Conservation (phyloP, 2,329 filamentous ascomycete species). For the Trichoderma lentiforme region DNA sequence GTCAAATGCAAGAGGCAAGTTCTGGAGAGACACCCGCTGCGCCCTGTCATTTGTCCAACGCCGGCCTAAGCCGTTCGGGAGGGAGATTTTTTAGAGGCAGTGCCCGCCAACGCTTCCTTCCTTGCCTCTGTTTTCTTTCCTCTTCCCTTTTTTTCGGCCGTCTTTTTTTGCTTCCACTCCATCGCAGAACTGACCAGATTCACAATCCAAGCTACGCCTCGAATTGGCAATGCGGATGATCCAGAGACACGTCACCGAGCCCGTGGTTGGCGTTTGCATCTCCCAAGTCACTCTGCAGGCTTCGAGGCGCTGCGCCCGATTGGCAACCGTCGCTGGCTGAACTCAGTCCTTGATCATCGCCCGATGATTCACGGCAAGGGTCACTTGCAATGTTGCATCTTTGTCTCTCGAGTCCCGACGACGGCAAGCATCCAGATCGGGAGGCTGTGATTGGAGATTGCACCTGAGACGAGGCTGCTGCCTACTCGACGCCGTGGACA, state of each 20-base stretch:
- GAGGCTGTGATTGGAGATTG: background rate
- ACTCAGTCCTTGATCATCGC: background rate
- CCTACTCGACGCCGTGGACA: background rate
- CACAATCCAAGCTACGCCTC: background rate
- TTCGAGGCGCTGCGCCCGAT: background rate
- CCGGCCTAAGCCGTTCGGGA: background rate
- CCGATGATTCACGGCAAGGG: constrained; percentile 1
- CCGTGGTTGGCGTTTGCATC: constrained; percentile 1
- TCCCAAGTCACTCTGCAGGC: constrained; percentile 4
- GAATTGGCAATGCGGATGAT: background rate
- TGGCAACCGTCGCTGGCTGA: constrained; percentile 9
- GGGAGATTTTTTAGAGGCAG: background rate
- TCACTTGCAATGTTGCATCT: background rate
- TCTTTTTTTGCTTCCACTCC: background rate
- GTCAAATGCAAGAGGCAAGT: background rate
- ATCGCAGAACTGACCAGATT: background rate
- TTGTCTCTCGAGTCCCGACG: background rate
- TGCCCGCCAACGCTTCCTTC: background rate
- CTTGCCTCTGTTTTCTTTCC: background rate
- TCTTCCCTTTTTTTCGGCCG: background rate
- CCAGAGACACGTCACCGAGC: constrained; percentile 8
- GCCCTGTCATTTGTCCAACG: background rate
- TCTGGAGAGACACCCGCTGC: constrained; percentile 3
- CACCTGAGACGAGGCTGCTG: constrained; percentile 3
- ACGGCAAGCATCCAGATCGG: background rate